Conservation (phyloP, 768 basidiomycete species). For the Naganishia onofrii region DNA sequence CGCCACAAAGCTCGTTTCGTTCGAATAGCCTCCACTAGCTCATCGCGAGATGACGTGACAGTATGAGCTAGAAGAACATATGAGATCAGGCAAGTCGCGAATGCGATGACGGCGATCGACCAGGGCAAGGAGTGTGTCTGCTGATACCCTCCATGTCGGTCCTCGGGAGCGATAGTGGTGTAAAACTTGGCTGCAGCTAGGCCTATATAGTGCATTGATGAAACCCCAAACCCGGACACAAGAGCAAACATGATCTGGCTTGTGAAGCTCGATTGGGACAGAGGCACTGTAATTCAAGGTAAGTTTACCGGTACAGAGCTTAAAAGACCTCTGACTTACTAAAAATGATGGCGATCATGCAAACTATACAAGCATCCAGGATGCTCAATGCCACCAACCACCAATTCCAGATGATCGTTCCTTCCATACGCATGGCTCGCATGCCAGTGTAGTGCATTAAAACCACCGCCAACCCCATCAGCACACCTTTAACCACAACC, state of each 20-base stretch:
- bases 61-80: slow-evolving; percentile 26
- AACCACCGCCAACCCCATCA: slow-evolving; percentile 22
- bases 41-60: slow-evolving; percentile 24
- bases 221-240: slow-evolving; percentile 9
- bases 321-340: background rate
- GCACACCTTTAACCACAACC: slow-evolving; percentile 18
- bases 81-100: slow-evolving; percentile 22
- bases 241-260: slow-evolving; percentile 23
- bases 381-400: slow-evolving; percentile 20
- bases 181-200: slow-evolving; percentile 23
- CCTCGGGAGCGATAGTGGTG: slow-evolving; percentile 9
- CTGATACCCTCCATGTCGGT: background rate
- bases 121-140: slow-evolving; percentile 15
- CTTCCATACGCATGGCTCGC: slow-evolving; percentile 24
- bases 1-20: slow-evolving; percentile 27
- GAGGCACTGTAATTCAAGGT: slow-evolving; percentile 7
- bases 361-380: slow-evolving; percentile 12
- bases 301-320: background rate
- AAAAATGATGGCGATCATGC: slow-evolving; percentile 27
- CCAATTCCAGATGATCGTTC: slow-evolving; percentile 22
- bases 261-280: slow-evolving; percentile 24
- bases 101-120: slow-evolving; percentile 25
- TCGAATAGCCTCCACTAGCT: slow-evolving; percentile 23
- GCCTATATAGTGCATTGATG: slow-evolving; percentile 25
- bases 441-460: slow-evolving; percentile 28